Percentiles rank a stretch among this genome's conserved stretches.
Conservation (phyloP, 78 protist genomes). For the Dictyostelium intermedium region DNA sequence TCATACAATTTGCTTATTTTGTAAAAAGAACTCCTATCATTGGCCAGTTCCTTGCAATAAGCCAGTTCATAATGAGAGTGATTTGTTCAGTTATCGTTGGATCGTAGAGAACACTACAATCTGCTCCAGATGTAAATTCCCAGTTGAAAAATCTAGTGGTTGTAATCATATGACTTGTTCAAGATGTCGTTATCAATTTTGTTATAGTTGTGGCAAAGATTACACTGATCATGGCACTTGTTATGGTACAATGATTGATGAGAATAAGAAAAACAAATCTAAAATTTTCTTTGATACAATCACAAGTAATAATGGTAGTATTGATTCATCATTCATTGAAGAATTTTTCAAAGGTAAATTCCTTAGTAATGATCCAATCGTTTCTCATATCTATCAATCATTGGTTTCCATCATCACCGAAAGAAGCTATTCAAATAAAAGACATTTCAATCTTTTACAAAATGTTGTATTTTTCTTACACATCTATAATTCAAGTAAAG, state of each 20-base stretch:
- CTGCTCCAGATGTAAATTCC: conserved; percentile 37
- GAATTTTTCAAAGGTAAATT: neutral
- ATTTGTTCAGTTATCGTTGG: neutral
- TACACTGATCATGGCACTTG: neutral
- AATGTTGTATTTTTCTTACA: neutral
- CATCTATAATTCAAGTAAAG: neutral
- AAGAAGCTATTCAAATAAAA: neutral
- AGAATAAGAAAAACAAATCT: neutral
- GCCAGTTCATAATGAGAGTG: neutral
- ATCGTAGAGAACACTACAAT: conserved; percentile 24
- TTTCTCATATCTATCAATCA: neutral
- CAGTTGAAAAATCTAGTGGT: conserved; percentile 61
- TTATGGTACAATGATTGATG: neutral
- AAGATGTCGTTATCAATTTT: conserved; percentile 38
- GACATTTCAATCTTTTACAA: neutral
- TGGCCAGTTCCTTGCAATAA: conserved; percentile 34
- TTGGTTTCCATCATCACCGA: neutral
- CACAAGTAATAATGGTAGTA: neutral
- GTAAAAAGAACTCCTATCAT: conserved; percentile 2
- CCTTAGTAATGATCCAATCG: neutral
- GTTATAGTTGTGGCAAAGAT: conserved; percentile 55
- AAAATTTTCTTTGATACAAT: neutral
- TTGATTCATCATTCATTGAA: neutral
- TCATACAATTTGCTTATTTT: neutral
- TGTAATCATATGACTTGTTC: conserved; percentile 85